Conservation (phyloP, 75 land plant species). For the Picea sitchensis region DNA sequence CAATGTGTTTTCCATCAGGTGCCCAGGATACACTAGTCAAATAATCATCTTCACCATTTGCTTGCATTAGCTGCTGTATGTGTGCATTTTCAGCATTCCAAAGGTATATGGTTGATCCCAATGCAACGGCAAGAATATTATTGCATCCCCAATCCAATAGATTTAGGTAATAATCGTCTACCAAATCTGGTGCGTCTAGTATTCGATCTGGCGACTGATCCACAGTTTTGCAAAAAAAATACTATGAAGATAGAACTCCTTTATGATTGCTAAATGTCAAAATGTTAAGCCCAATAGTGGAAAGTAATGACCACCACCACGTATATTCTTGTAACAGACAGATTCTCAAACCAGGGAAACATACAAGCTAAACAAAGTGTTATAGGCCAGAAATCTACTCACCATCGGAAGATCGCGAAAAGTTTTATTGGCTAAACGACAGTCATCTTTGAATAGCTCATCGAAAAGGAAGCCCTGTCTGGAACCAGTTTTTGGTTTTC, state of each 20-base stretch:
- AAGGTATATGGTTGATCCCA: constrained; percentile 42
- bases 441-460: background rate
- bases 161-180: constrained; percentile 65
- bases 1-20: constrained; percentile 40
- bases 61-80: constrained; percentile 22
- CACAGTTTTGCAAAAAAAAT: background rate
- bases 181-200: constrained; percentile 64
- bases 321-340: background rate
- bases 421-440: background rate
- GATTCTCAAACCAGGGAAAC: background rate
- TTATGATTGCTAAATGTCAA: background rate
- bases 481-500: constrained; percentile 18
- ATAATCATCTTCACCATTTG: constrained; percentile 25
- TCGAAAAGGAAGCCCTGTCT: background rate
- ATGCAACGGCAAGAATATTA: constrained; percentile 53
- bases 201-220: constrained; percentile 44
- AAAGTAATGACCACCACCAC: background rate
- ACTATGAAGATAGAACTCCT: background rate
- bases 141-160: constrained; percentile 66
- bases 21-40: constrained; percentile 60
- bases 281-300: background rate
- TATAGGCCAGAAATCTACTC: background rate
- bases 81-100: constrained; percentile 40
- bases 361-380: background rate
- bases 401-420: constrained; percentile 3